Evolutionary conservation across 306 rosid species (phyloP), one percentile per base, ranked within the genome.

Genomic region (Sicyos edulis): DNA sequence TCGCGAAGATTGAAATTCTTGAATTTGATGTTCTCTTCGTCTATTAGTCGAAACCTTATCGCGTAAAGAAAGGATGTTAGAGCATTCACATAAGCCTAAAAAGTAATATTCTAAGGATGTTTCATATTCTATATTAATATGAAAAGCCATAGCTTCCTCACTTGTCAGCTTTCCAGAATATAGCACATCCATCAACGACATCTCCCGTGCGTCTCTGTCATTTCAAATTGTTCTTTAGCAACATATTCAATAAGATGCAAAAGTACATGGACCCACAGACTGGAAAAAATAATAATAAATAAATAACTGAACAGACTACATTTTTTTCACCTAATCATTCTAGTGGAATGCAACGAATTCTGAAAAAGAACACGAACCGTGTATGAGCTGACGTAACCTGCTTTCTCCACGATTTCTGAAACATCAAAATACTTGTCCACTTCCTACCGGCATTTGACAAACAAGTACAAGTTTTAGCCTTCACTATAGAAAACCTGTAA

Each of bases 151-250:
- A 29, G 42, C 71, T 17, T 54, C 29, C 80, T 81, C 82, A 92
- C 96, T 80, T 86, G 78, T 89, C 82, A 76, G 88, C 79, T 83
- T 92, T 92, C 97, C 96, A 89, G 74, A 88, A 89, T 83, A 79
- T 83, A 29, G 97, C 92, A 71, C 97, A 92, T 44, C 96, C 97
- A 56, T 92, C 97, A 62, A 79, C 71, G 16, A 78, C 14, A 76
- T 77, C 88, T 73, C 96, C 97, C 6, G 95, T 92, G 82, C 97
- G 96, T 79, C 95, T 92, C 96, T 92, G 71, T 69, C 81, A 71
- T 70, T 34, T 15, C 52, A 78, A 78, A 51, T 75, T 49, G 53
- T 58, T 73, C 22, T 49, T 68, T 49, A 49, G 20, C 14, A 21
- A 22, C 13, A 68, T 21, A 12, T 49, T 2, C 54, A 21, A 68